A percentile compares a stretch with the other conserved stretches of the same genome.
Conservation (phyloP, 2,329 filamentous ascomycete genomes). For the Westerdykella ornata region DNA sequence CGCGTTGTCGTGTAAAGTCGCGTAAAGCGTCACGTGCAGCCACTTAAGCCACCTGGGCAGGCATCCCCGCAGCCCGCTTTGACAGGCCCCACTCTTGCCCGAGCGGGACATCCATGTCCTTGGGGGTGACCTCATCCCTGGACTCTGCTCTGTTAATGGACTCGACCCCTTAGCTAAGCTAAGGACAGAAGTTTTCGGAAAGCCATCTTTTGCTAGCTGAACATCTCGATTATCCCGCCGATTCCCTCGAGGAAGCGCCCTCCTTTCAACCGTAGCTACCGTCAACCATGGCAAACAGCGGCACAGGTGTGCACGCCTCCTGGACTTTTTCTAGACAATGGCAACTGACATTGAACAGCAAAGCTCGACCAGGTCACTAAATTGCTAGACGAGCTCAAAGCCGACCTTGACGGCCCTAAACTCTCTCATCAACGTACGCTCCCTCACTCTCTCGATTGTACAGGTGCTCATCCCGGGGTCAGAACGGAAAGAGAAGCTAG, state of each 20-base stretch:
- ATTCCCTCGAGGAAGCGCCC: too few species aligned
- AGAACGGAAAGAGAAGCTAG: conserved; percentile 57
- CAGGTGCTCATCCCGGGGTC: conserved; percentile 1
- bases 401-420: conserved; percentile 55
- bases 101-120: too few species aligned
- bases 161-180: too few species aligned
- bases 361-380: conserved; percentile 63
- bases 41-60: background rate
- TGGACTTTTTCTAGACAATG: too few species aligned
- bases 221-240: too few species aligned
- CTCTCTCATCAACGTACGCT: conserved; percentile 55
- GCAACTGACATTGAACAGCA: conserved; percentile 37
- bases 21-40: conserved; percentile 1
- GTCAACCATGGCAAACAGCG: too few species aligned
- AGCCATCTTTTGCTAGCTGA: too few species aligned
- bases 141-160: background rate
- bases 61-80: background rate
- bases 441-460: background rate
- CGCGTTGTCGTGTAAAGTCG: background rate
- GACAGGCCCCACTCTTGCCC: too few species aligned
- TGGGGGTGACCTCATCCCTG: background rate
- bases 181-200: too few species aligned
- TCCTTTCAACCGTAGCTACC: too few species aligned
- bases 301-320: too few species aligned
- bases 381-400: conserved; percentile 55